Conservation (phyloP, 169 alveolate genomes). For the Cardiosporidium cionae region DNA sequence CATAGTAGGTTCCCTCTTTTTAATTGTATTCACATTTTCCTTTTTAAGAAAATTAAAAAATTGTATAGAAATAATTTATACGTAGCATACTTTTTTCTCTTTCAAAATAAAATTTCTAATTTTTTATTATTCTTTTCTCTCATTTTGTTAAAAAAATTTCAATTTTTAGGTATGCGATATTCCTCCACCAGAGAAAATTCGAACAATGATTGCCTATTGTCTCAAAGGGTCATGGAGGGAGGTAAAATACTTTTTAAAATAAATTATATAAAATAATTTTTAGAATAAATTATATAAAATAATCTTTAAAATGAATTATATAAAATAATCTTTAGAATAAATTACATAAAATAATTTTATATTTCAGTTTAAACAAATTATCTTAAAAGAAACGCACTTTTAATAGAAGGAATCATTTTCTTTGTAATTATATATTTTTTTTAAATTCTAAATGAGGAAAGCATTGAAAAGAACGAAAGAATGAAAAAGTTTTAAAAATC, state of each 20-base stretch:
- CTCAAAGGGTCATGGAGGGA: conserved; percentile 20
- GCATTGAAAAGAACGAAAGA: too few species aligned
- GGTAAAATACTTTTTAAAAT: background rate
- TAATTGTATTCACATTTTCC: too few species aligned
- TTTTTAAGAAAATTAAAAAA: too few species aligned
- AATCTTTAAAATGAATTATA: background rate
- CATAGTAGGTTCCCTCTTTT: too few species aligned
- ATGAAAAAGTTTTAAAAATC: too few species aligned
- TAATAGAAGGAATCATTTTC: too few species aligned
- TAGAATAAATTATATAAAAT: background rate
- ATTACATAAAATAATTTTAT: background rate
- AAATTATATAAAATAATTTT: background rate
- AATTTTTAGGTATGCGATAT: conserved; percentile 13
- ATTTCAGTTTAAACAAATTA: background rate
- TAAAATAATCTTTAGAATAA: background rate
- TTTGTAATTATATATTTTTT: background rate
- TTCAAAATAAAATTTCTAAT: background rate
- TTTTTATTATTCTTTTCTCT: background rate
- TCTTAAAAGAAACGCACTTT: too few species aligned
- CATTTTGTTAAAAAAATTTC: background rate
- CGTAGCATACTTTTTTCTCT: background rate
- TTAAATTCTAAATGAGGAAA: too few species aligned
- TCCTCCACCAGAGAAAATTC: conserved; percentile 31
- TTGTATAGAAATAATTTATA: too few species aligned
- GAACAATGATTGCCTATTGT: conserved; percentile 14